Base-by-base conservation (phyloP, 345 rosid species). In the Eucalyptus sp. region DNA sequence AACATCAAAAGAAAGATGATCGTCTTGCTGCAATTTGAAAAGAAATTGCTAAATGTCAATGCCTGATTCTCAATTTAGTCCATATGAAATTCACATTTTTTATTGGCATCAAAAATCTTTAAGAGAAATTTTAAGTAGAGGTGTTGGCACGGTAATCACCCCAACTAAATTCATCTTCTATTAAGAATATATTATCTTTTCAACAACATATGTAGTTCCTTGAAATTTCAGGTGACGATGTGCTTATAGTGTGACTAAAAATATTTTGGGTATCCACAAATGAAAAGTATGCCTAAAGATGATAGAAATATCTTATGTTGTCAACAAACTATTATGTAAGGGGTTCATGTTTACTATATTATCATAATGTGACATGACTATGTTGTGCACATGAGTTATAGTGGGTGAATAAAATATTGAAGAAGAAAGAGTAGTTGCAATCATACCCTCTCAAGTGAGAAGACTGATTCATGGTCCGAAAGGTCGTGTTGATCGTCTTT, bases 321-420 rank as follows among this genome's bases (percentile, higher is more conserved):
- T 60, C 8, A 27, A 27, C 0, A 0, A 5, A 5, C 0, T 12
- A 0, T 5, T 27, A 27, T 0, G 8, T 60, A 27, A 60, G 16
- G 2, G 0, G 5, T 31, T 64, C 76, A 7, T 64, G 20, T 64
- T 64, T n/a, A 29, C 41, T 64, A 7, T 64, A 64, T 7, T 14
- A n/a, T 29, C 37, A n/a, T 15, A n/a, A 64, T n/a, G 18, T n/a
- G 76, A 64, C 6, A n/a, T n/a, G 6, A 64, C 3, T 64, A 1
- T 64, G 10, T 0, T 0, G 10, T 64, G 10, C 10, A 60, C 7
- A 1, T 25, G 2, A 60, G 66, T 2, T 27, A 56, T 27, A 60
- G 7, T 25, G n/a, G n/a, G 2, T 60, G 66, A 10, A 24, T 25
- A 24, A 25, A 58, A 58, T n/a, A 58, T 0, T 24, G 29, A 58